Evolutionary conservation across 2,329 filamentous ascomycete species (phyloP), one percentile per base, ranked within the genome.

Genomic region (Exophiala xenobiotica): DNA sequence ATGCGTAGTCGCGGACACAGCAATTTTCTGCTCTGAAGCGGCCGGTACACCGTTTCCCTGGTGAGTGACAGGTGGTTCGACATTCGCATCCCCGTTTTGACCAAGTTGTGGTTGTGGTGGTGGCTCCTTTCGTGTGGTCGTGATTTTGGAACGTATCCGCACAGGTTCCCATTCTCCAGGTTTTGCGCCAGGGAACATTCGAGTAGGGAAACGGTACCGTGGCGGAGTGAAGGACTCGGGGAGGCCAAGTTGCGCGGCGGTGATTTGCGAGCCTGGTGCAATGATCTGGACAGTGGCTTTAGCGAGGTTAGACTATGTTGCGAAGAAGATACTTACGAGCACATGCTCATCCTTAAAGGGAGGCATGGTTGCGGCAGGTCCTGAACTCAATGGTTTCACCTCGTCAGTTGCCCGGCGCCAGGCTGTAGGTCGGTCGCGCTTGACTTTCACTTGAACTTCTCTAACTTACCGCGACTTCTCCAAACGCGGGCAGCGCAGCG

Each of bases 151-250:
- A 47, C 84, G 87, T 20, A 93, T 87, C 65, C 88, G 86, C 63
- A 90, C 87, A 1, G 92, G 90, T 65, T 92, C 87, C 66, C 83
- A 90, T 66, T 87, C 84, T 52, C 89, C 88, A 47, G 81, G 79
- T 65, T 95, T 90, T 61, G 85, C 83, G 46, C 78, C 83, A 1
- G 79, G 78, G 63, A 97, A 99, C 90, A 99, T 96, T 74, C 93
- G 87, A 70, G 92, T 96, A 24, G 88, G 84, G 61, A 97, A 81
- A 61, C 90, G 88, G 68, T 88, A 82, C 56, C 85, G 80, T n/a
- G 93, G 90, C 37, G 90, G 91, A 27, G 91, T 95, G 69, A 97
- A 86, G n/a, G 82, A 85, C 75, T 96, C 91, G 63, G 84, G 85
- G 63, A 93, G 86, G 45, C 91, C 91, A 33, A 96, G 81, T 78